A percentile compares a stretch with the other conserved stretches of the same genome.
phyloP scores from a whole-genome alignment of 176 grass and related monocot species.

The Dactylis glomerata region DNA sequence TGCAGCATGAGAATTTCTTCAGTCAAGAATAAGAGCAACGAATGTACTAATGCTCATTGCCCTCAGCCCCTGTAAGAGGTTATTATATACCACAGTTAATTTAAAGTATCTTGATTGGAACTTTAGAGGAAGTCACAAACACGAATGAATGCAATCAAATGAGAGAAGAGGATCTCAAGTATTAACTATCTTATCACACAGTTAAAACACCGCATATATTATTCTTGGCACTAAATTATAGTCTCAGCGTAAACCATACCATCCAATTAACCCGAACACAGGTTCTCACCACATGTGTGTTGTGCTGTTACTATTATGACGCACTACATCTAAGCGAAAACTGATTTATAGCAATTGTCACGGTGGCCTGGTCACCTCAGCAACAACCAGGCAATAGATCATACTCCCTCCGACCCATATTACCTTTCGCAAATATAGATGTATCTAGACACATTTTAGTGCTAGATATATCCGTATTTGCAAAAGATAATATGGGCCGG shows the following conservation, averaged over 20 bases:
- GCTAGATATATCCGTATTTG: too few relatives aligned
- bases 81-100: background rate
- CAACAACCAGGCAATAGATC: background rate
- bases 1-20: background rate
- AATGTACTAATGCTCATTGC: background rate
- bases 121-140: background rate
- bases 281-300: background rate
- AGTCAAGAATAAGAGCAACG: background rate
- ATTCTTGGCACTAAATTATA: background rate
- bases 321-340: background rate
- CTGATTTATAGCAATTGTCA: background rate
- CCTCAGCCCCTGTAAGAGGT: background rate
- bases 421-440: too few relatives aligned
- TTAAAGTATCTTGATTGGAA: background rate
- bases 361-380: background rate
- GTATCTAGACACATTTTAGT: too few relatives aligned
- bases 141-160: background rate
- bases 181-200: background rate
- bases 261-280: background rate
- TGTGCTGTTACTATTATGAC: background rate
- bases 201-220: background rate
- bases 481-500: too few relatives aligned
- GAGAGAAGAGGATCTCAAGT: background rate
- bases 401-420: too few relatives aligned
- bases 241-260: background rate